phyloP scores from a whole-genome alignment of 441 rosid genomes.

The Croton setiger region DNA sequence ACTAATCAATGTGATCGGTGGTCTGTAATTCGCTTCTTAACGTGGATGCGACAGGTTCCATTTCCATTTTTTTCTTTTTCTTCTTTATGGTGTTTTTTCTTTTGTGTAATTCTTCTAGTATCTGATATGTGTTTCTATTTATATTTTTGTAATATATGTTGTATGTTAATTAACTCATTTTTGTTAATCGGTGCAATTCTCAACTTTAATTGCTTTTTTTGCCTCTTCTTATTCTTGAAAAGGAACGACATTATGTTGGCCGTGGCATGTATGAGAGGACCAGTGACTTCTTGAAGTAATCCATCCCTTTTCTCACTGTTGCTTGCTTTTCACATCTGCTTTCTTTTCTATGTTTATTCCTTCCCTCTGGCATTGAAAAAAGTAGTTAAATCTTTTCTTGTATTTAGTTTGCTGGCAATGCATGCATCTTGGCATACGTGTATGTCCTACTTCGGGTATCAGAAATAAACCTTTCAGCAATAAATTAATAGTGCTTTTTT shows the following conservation, averaged over 20 bases:
- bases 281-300: constrained; percentile 80
- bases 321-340: background rate
- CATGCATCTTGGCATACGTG: background rate
- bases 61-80: background rate
- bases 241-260: constrained; percentile 96
- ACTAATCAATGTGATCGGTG: constrained; percentile 83
- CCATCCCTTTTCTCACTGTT: constrained; percentile 9
- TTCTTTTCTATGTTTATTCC: background rate
- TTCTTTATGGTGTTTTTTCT: constrained; percentile 19
- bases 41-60: constrained; percentile 99
- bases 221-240: constrained; percentile 16
- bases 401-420: background rate
- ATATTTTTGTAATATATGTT: background rate
- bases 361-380: background rate
- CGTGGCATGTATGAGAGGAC: constrained; percentile 98
- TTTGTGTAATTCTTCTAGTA: constrained; percentile 2
- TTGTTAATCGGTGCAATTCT: constrained; percentile 2
- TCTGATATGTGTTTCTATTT: background rate
- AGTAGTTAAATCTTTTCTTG: background rate
- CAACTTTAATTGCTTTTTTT: constrained; percentile 12
- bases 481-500: background rate
- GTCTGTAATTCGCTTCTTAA: constrained; percentile 72
- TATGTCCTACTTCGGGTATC: background rate
- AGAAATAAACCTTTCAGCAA: background rate
- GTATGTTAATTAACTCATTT: background rate